Evolutionary conservation across 441 rosid genomes (phyloP), one percentile per base, ranked within the genome.

Genomic region (Macaranga tanarius): DNA sequence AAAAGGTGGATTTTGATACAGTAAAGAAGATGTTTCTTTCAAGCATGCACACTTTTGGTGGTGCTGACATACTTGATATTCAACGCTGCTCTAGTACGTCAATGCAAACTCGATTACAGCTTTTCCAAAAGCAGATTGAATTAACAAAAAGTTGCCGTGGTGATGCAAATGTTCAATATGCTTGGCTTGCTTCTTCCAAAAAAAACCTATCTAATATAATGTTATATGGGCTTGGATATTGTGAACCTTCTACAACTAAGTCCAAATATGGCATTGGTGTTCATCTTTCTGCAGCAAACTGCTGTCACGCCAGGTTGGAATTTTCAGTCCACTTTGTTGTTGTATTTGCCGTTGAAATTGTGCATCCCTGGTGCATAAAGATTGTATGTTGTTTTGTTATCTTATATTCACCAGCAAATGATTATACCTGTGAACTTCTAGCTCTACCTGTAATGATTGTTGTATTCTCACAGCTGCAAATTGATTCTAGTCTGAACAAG

Each of bases 131-230:
- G 81, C 98, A 90, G 81, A 80, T 86, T 70, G 96, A 92, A 75
- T 83, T 93, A 50, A 89, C 89, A 2, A 76, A 77, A 70, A 84
- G 77, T 69, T 84, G 75, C 66, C 97, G 98, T 15, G 97, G 98
- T 34, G 85, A 87, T 79, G 90, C 97, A 58, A 93, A 92, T 77
- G 84, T 96, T 74, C 79, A 78, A 73, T 87, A 84, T 76, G 97
- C 97, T 40, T 96, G 99, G 99, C 97, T 96, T 85, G 87, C 92
- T 83, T 74, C 88, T 58, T 83, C 95, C 42, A 86, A 83, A 78
- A 83, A 60, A 70, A 79, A 81, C 38, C 61, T 93, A 48, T 71
- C 87, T 40, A 74, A 82, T 2, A 56, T 89, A 8, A 73, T 72
- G 84, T 71, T 6, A 62, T 84, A 83, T 62, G 98, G 98, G 54